phyloP scores from a whole-genome alignment of 164 flowering plant genomes.

The Vitis cinerea region DNA sequence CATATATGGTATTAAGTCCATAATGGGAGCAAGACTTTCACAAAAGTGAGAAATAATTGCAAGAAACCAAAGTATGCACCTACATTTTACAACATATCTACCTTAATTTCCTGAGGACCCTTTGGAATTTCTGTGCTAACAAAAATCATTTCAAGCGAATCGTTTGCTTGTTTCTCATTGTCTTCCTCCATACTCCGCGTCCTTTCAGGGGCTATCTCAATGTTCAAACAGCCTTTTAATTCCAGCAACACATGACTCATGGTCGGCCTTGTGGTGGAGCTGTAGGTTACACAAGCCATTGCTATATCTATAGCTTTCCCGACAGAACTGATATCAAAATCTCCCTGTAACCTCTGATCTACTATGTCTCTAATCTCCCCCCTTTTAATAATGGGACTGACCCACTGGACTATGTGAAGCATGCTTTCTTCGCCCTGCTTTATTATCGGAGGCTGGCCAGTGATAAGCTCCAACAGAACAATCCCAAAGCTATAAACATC shows the following conservation, averaged over 20 bases:
- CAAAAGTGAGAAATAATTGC: too few species aligned
- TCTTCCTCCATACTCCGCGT: too few species aligned
- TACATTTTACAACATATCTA: too few species aligned
- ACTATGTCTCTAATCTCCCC: constrained; percentile 36
- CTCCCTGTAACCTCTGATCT: constrained; percentile 39
- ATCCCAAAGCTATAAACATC: constrained; percentile 61
- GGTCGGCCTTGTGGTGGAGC: constrained; percentile 31
- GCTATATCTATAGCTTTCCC: constrained; percentile 50
- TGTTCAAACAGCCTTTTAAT: constrained; percentile 31
- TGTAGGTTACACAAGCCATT: constrained; percentile 35
- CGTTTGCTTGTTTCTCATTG: too few species aligned
- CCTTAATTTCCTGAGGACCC: too few species aligned
- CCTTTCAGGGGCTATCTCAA: constrained; percentile 7
- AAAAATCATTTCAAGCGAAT: too few species aligned
- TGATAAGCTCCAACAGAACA: constrained; percentile 47
- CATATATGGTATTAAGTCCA: too few species aligned
- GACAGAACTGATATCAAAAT: constrained; percentile 28
- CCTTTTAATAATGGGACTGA: constrained; percentile 19
- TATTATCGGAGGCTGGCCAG: constrained; percentile 27
- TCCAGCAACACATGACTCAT: constrained; percentile 34
- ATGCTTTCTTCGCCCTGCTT: constrained; percentile 9
- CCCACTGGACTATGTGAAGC: constrained; percentile 35
- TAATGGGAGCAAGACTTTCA: too few species aligned
- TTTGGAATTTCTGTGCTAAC: too few species aligned
- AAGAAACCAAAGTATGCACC: too few species aligned